A percentile compares a stretch with the other conserved stretches of the same genome.
These are phyloP conservation scores for Grammothele lineata DNA, from an alignment of 768 basidiomycete genomes.

Conservation along the genomic window DNA sequence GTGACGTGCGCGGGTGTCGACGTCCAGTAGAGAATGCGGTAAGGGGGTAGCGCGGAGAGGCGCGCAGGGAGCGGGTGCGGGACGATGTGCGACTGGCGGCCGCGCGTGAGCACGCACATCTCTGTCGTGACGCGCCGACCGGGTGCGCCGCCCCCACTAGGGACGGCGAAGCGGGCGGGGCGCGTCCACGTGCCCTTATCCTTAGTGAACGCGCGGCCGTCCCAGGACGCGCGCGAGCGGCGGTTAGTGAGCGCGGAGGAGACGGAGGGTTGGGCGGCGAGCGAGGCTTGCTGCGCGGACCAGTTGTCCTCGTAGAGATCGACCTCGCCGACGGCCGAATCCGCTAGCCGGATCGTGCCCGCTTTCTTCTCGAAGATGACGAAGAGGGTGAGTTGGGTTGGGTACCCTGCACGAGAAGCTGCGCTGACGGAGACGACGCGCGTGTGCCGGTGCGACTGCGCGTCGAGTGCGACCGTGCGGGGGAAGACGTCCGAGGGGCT, in stretches of 20 bases:
- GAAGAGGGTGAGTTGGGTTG: slow-evolving; percentile 74
- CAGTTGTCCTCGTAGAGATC: slow-evolving; percentile 46
- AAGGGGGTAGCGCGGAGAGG: slow-evolving; percentile 42
- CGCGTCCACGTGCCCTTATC: slow-evolving; percentile 46
- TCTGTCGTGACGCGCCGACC: slow-evolving; percentile 27
- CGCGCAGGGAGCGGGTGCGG: slow-evolving; percentile 62
- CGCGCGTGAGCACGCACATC: slow-evolving; percentile 66
- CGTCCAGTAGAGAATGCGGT: slow-evolving; percentile 56
- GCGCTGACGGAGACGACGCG: slow-evolving; percentile 16
- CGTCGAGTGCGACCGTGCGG: slow-evolving; percentile 18
- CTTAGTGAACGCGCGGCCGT: slow-evolving; percentile 36
- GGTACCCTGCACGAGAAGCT: slow-evolving; percentile 37
- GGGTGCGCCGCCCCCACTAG: slow-evolving; percentile 18
- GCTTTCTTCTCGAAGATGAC: slow-evolving; percentile 87
- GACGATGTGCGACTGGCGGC: slow-evolving; percentile 63
- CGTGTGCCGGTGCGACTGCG: slow-evolving; percentile 11
- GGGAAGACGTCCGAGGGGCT: slow-evolving; percentile 37
- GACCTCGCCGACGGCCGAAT: slow-evolving; percentile 78
- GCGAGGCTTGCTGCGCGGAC: slow-evolving; percentile 21
- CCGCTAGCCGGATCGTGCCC: slow-evolving; percentile 73
- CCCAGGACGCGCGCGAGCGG: slow-evolving; percentile 41
- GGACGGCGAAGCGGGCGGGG: slow-evolving; percentile 42
- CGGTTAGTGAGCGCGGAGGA: slow-evolving; percentile 22
- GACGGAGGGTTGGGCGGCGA: slow-evolving; percentile 21
- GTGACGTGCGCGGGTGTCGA: slow-evolving; percentile 50